Evolutionary conservation across 768 basidiomycete genomes (phyloP), one percentile per base, ranked within the genome.

Genomic region (Lentinula boryana): DNA sequence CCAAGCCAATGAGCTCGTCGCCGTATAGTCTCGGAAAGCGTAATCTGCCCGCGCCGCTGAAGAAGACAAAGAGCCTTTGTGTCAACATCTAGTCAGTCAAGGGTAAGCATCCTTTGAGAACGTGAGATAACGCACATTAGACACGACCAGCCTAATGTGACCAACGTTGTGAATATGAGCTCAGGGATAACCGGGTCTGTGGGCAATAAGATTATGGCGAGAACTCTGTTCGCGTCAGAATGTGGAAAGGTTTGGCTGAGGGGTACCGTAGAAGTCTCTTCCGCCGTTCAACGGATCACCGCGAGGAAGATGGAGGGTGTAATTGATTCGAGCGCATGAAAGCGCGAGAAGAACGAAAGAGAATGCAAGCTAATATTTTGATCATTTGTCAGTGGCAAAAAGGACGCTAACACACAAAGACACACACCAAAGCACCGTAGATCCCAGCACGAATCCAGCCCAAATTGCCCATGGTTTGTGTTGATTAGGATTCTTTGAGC

Each of bases 181-280:
- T 91, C 90, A 1, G 80, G 84, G 33, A 89, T 79, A 53, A 89
- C 79, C 5, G 86, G 87, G 64, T 92, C 89, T 88, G 60, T 64
- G 27, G 63, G 4, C 27, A 27, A 27, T 27, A 27, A 3, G 27
- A 38, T 38, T 13, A 13, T 13, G 7, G 36, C 36, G 36, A 8
- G 9, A 38, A 38, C 36, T 38, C 9, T 13, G 64, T 40, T 27
- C 23, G n/a, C n/a, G 41, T 27, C 48, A 49, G 21, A 31, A 51
- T 10, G 4, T 10, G 6, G 27, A 16, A 16, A 16, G 50, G 13
- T 5, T 32, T 53, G 23, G 18, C 3, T 18, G 5, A 15, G 7
- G 33, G 67, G 5, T 65, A 87, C 87, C 87, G 71, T 88, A 87
- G 72, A 87, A 91, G 59, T 69, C 64, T 35, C 69, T 65, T 8